Conservation (phyloP, 2,329 filamentous ascomycete species). For the Paraphaeosphaeria sporulosa region DNA sequence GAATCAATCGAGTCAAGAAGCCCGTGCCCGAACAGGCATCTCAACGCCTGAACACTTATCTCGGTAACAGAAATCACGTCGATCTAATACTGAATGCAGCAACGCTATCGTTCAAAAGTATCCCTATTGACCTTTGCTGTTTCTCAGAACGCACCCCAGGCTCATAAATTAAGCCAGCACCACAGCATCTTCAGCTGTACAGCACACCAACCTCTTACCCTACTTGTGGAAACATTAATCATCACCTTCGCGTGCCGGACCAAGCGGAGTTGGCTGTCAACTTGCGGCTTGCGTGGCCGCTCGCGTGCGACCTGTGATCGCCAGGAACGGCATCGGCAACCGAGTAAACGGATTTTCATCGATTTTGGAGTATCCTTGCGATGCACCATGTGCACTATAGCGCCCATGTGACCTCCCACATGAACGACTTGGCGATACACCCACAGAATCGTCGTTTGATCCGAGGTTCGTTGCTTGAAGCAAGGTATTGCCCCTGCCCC, state of each 20-base stretch:
- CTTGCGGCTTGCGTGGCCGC: not conserved
- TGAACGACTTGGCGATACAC: not conserved
- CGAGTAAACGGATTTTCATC: constrained; percentile 1
- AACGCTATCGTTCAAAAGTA: not conserved
- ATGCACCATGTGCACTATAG: not conserved
- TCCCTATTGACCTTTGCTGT: not conserved
- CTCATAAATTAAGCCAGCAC: not conserved
- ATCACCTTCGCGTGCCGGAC: not conserved
- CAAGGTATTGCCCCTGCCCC: constrained; percentile 4
- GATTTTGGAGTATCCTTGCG: not conserved
- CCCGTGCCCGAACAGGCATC: not conserved
- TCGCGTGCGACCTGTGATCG: constrained; percentile 1
- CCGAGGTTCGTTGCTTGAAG: constrained; percentile 1
- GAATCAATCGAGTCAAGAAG: not conserved
- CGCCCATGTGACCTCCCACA: constrained; percentile 5
- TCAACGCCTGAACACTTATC: constrained; percentile 1
- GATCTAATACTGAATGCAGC: constrained; percentile 1
- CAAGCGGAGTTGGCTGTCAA: not conserved
- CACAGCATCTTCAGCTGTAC: not conserved
- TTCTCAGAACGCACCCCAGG: not conserved
- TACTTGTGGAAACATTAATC: not conserved
- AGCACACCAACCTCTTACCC: not conserved
- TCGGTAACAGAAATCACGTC: constrained; percentile 5
- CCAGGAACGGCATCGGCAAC: constrained; percentile 1
- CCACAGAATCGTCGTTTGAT: constrained; percentile 3